Conservation (phyloP, 495 filamentous ascomycete species). For the Chaetomium cochliodes region DNA sequence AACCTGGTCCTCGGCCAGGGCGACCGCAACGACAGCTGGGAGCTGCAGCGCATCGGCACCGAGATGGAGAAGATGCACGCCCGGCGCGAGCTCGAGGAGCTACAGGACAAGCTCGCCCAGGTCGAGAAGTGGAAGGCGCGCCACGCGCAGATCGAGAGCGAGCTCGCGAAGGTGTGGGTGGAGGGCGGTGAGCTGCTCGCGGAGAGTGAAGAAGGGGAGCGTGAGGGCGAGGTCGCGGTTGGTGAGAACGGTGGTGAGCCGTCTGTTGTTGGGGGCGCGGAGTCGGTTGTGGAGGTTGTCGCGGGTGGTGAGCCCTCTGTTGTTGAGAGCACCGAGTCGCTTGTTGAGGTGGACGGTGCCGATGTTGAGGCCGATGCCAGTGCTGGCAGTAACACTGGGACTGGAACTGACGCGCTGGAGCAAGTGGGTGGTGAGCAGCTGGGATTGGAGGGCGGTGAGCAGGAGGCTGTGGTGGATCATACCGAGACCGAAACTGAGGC, state of each 20-base stretch:
- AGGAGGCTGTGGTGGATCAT: neutral
- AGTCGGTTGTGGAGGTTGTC: no score
- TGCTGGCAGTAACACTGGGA: no score
- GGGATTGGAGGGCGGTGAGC: neutral
- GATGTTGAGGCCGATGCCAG: no score
- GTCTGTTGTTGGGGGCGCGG: no score
- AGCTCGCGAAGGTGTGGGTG: constrained; percentile 57
- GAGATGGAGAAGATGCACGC: constrained; percentile 86
- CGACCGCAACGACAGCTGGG: constrained; percentile 67
- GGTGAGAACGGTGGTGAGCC: no score
- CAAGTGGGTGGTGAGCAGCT: neutral
- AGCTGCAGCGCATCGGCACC: constrained; percentile 88
- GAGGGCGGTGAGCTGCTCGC: constrained; percentile 39
- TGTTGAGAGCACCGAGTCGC: neutral
- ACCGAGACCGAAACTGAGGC: constrained; percentile 10
- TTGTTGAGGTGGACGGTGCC: neutral
- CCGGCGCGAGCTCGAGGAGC: constrained; percentile 80
- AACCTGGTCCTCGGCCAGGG: constrained; percentile 80
- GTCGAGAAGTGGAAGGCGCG: constrained; percentile 82
- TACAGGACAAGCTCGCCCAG: constrained; percentile 72
- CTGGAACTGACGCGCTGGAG: no score
- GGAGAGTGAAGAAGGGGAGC: neutral
- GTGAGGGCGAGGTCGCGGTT: no score
- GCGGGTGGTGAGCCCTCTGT: constrained; percentile 20
- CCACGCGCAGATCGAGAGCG: constrained; percentile 66